phyloP scores from a whole-genome alignment of 495 filamentous ascomycete species.

The Polyplosphaeria fusca region DNA sequence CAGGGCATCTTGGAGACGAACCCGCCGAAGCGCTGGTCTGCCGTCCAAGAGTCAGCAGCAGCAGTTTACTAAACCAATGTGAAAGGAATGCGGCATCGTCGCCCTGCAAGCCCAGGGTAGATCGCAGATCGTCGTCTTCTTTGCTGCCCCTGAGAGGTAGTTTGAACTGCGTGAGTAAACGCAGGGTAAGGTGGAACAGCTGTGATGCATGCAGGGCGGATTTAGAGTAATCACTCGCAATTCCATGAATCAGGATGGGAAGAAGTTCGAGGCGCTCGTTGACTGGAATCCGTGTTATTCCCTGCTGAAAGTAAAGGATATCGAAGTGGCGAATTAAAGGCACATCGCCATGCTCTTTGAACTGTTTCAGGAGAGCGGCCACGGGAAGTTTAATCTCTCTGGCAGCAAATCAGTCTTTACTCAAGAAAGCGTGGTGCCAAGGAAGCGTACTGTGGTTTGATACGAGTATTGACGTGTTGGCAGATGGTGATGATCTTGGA shows the following conservation, averaged over 20 bases:
- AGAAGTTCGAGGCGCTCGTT: constrained; percentile 66
- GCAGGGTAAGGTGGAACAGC: constrained; percentile 81
- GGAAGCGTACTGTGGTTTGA: constrained; percentile 53
- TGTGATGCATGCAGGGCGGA: constrained; percentile 61
- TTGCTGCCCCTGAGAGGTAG: constrained; percentile 71
- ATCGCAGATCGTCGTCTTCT: constrained; percentile 68
- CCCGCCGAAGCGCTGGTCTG: constrained; percentile 6
- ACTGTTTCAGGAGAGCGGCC: constrained; percentile 76
- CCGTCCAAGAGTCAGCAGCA: constrained; percentile 59
- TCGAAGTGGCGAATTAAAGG: constrained; percentile 84
- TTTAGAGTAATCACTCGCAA: constrained; percentile 60
- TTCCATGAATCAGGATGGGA: constrained; percentile 66
- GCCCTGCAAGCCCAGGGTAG: constrained; percentile 61
- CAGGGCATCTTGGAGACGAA: constrained; percentile 54
- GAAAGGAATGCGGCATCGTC: constrained; percentile 74
- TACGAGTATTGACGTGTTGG: constrained; percentile 74
- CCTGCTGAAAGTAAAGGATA: constrained; percentile 83
- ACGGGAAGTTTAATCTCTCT: constrained; percentile 77
- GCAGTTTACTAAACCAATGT: constrained; percentile 72
- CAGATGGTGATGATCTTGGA: constrained; percentile 64
- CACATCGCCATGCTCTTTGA: constrained; percentile 67
- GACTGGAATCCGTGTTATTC: constrained; percentile 63
- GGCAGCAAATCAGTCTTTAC: too few species aligned
- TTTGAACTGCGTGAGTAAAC: constrained; percentile 65
- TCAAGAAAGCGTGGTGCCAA: neutral